These are phyloP conservation scores for Xylariaceae sp. DNA, from an alignment of 2,329 filamentous ascomycete species.

Conservation along the genomic window DNA sequence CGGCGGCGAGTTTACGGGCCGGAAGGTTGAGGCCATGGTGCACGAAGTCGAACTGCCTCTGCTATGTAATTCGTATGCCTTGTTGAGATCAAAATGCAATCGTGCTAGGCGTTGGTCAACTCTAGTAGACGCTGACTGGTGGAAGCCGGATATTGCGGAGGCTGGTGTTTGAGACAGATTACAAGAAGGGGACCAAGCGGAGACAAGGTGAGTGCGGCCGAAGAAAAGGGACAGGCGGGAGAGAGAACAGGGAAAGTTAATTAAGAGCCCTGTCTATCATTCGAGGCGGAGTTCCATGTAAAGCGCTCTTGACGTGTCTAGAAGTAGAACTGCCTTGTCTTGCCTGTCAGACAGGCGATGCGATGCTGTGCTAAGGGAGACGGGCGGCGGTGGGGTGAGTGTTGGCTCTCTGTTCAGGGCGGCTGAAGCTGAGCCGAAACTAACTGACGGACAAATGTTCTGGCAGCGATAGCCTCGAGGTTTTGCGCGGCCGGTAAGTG, in stretches of 20 bases:
- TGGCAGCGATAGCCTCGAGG: slow-evolving; percentile 20
- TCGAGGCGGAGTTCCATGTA: slow-evolving; percentile 31
- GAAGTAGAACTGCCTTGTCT: slow-evolving; percentile 9
- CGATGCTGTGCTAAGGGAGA: slow-evolving; percentile 27
- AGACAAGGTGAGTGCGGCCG: slow-evolving; percentile 16
- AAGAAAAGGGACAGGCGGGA: slow-evolving; percentile 4
- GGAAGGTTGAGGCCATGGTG: slow-evolving; percentile 56
- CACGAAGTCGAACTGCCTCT: neutral
- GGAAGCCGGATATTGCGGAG: slow-evolving; percentile 23
- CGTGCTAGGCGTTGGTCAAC: neutral
- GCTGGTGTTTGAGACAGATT: slow-evolving; percentile 28
- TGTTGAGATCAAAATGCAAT: slow-evolving; percentile 2
- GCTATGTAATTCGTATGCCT: neutral
- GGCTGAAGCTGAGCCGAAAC: slow-evolving; percentile 40
- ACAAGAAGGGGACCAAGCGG: slow-evolving; percentile 22
- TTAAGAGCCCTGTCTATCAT: slow-evolving; percentile 37
- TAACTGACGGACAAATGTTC: slow-evolving; percentile 27
- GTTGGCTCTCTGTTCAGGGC: slow-evolving; percentile 30
- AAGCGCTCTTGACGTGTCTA: slow-evolving; percentile 19
- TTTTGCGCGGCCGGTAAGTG: slow-evolving; percentile 31
- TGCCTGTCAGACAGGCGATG: slow-evolving; percentile 1
- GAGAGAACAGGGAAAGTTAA: slow-evolving; percentile 22
- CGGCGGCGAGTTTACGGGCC: slow-evolving; percentile 55
- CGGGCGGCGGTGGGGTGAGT: slow-evolving; percentile 32
- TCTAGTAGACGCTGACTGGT: neutral